phyloP scores from a whole-genome alignment of 768 basidiomycete genomes.

The Xerocomellus intermedius region DNA sequence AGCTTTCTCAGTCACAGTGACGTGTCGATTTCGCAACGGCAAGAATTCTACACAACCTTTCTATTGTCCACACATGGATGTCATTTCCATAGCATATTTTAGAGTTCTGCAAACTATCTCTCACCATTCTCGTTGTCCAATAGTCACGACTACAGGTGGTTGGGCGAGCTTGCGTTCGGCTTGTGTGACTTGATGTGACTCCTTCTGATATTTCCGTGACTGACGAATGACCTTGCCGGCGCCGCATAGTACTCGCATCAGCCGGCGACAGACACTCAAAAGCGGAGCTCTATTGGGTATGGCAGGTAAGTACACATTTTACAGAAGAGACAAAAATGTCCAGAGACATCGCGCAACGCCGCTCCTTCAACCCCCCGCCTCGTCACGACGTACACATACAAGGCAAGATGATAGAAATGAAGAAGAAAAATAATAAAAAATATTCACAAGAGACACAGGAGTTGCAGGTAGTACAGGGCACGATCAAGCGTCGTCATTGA shows the following conservation, averaged over 20 bases:
- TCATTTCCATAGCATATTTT: too few relatives aligned
- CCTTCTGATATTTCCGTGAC: too few relatives aligned
- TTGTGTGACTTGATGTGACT: too few relatives aligned
- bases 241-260: background rate
- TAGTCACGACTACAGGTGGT: too few relatives aligned
- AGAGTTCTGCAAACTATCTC: too few relatives aligned
- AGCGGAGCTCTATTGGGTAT: conserved; percentile 29
- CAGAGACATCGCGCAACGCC: conserved; percentile 11
- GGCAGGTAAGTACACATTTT: conserved; percentile 16
- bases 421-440: conserved; percentile 7
- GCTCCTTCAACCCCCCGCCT: conserved; percentile 19
- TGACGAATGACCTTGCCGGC: too few relatives aligned
- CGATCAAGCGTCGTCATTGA: conserved; percentile 15
- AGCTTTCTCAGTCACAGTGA: too few relatives aligned
- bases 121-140: too few relatives aligned
- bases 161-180: too few relatives aligned
- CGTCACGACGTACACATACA: conserved; percentile 24
- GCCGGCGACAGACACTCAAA: background rate
- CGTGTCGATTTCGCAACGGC: too few relatives aligned
- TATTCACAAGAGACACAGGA: conserved; percentile 23
- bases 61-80: too few relatives aligned
- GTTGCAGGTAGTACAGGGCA: background rate
- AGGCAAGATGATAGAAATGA: conserved; percentile 15
- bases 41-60: too few relatives aligned
- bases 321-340: conserved; percentile 22